These are phyloP conservation scores for Euphrasia arctica DNA, from an alignment of 305 asterid species.

Conservation along the genomic window DNA sequence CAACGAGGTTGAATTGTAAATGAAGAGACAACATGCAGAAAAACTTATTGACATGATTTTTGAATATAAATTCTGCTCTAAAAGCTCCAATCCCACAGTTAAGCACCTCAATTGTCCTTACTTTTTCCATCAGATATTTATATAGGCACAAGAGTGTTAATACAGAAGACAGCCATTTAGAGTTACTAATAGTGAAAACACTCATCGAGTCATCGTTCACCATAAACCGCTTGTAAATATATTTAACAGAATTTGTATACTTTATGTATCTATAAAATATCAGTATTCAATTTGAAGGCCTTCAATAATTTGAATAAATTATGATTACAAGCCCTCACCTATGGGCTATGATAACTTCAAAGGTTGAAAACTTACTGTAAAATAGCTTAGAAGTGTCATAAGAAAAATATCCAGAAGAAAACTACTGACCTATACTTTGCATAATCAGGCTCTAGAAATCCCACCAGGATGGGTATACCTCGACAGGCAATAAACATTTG, in stretches of 20 bases:
- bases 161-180: background rate
- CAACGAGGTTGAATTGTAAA: no score
- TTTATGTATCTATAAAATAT: conserved; percentile 1
- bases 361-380: background rate
- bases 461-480: conserved; percentile 95
- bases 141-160: background rate
- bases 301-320: background rate
- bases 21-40: background rate
- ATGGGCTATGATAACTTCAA: no score
- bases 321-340: background rate
- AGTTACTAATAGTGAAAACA: background rate
- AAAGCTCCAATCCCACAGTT: background rate
- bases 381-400: conserved; percentile 13
- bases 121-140: background rate
- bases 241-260: background rate
- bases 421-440: conserved; percentile 80
- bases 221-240: background rate
- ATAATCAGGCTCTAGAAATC: conserved; percentile 98
- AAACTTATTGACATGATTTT: background rate
- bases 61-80: background rate
- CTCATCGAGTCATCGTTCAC: background rate
- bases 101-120: background rate
- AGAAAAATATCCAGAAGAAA: conserved; percentile 1
- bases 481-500: conserved; percentile 98
- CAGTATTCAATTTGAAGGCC: conserved; percentile 3